Evolutionary conservation across 2,329 filamentous ascomycete species (phyloP), one percentile per base, ranked within the genome.

Genomic region (Alternaria burnsii): DNA sequence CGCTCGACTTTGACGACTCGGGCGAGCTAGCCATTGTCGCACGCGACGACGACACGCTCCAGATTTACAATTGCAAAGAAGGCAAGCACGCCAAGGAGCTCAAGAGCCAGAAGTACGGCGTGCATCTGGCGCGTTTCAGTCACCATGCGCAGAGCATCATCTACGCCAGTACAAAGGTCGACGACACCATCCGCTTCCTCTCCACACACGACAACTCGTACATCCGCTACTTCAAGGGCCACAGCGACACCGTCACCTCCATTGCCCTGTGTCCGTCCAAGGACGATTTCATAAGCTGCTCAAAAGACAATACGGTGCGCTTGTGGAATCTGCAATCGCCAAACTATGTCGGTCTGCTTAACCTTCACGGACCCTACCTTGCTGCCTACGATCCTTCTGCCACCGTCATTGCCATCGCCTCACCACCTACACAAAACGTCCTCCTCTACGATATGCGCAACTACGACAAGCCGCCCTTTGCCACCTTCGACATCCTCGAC

Each of bases 181-280:
- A 99, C 74, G 91, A 94, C 82, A 93, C 88, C 72, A 96, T 91
- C 68, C 90, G 89, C 76, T 97, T 91, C 81, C 90, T 93, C 63
- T 96, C 88, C 58, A 97, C 90, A 12, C 95, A 99, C 79, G 95
- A 98, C 79, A 97, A 98, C 81, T 91, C 90, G 60, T 99, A 97
- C 78, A 91, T 98, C 63, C 91, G 95, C 64, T 99, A 99, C 80
- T 99, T 98, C 77, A 90, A 92, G 62, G 95, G 94, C 51, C 95
- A 99, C 78, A 91, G 91, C 42, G 90, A 87, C 60, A 85, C 89
- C 56, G 95, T 99, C 36, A 98, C 94, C 18, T 91, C 86, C 62
- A 85, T 99, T 28, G 84, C 91, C 1, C 86, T 98, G 64, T 94
- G 94, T 66, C 95, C 95, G 0, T 91, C 92, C 48, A 88, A 87